These are phyloP conservation scores for Madurella fahalii DNA, from an alignment of 2,329 filamentous ascomycete genomes.

Conservation along the genomic window DNA sequence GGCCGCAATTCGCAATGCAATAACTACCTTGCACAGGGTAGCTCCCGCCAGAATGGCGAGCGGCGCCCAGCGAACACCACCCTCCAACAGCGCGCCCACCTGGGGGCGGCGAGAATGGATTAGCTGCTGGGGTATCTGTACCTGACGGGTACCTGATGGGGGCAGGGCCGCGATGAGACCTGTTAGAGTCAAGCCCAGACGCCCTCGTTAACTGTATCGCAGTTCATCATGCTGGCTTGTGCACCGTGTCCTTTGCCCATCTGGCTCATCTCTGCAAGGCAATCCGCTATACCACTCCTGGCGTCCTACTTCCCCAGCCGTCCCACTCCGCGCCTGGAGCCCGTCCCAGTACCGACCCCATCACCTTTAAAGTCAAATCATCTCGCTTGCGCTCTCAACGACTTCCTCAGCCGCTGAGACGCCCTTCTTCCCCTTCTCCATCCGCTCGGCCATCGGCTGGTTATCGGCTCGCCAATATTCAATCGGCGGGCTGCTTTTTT, in stretches of 20 bases:
- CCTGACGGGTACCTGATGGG: conserved; percentile 9
- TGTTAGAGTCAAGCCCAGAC: conserved; percentile 13
- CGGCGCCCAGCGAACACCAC: conserved; percentile 9
- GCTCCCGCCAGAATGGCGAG: too few species aligned
- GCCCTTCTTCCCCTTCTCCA: conserved; percentile 30
- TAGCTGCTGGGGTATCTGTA: conserved; percentile 3
- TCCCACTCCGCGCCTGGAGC: conserved; percentile 24
- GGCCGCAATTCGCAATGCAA: not conserved
- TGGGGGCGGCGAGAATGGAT: conserved; percentile 19
- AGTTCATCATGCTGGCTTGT: conserved; percentile 22
- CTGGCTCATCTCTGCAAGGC: conserved; percentile 41
- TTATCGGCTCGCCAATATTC: conserved; percentile 18
- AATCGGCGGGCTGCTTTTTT: conserved; percentile 19
- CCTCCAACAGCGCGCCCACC: not conserved
- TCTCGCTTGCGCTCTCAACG: conserved; percentile 48
- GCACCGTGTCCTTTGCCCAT: conserved; percentile 16
- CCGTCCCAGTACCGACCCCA: conserved; percentile 35
- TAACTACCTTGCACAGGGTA: too few species aligned
- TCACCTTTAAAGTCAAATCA: conserved; percentile 46
- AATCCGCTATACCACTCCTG: conserved; percentile 40
- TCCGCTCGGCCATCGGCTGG: conserved; percentile 25
- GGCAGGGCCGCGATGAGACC: conserved; percentile 14
- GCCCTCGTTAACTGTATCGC: conserved; percentile 26
- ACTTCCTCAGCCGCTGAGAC: conserved; percentile 45
- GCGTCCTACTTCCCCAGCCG: conserved; percentile 21